Base-by-base conservation (phyloP, 208 protist genomes). In the Wallacemonas sp. region DNA sequence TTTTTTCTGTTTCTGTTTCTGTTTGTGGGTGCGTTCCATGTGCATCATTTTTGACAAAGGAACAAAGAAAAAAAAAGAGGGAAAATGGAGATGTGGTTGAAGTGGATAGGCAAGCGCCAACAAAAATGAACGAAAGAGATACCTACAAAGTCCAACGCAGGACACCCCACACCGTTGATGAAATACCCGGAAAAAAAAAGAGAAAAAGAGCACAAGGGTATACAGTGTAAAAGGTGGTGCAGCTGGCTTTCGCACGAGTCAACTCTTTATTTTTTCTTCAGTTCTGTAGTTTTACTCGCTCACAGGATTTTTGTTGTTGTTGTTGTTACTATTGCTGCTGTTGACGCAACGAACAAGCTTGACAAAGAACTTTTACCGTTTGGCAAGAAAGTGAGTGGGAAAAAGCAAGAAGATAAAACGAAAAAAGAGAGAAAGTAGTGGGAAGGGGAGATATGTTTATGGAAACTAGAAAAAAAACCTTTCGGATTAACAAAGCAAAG, bases 141-240 rank as follows among this genome's bases (percentile, higher is more conserved):
- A n/a, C n/a, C n/a, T n/a, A n/a, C n/a, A n/a, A n/a, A n/a, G n/a
- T n/a, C n/a, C n/a, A n/a, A n/a, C n/a, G n/a, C n/a, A n/a, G n/a
- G n/a, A n/a, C n/a, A n/a, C n/a, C n/a, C n/a, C n/a, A n/a, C n/a
- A n/a, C n/a, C n/a, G n/a, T n/a, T n/a, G n/a, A n/a, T n/a, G n/a
- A n/a, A n/a, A n/a, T n/a, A n/a, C n/a, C n/a, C n/a, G n/a, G n/a
- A n/a, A n/a, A n/a, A n/a, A n/a, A n/a, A n/a, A 64, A 63, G 58
- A 60, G 32, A 48, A 57, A 48, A 61, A 60, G 52, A 58, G 52
- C 52, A 58, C 52, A 58, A 39, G 52, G 52, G 52, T 39, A 39
- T 41, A 43, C 32, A 29, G 52, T 58, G 26, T 49, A 17, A 17
- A 6, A 41, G 36, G 14, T 41, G 14, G n/a, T n/a, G n/a, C n/a